Evolutionary conservation across 2,329 filamentous ascomycete species (phyloP), one percentile per base, ranked within the genome.

Genomic region (Aspergillus sp.): DNA sequence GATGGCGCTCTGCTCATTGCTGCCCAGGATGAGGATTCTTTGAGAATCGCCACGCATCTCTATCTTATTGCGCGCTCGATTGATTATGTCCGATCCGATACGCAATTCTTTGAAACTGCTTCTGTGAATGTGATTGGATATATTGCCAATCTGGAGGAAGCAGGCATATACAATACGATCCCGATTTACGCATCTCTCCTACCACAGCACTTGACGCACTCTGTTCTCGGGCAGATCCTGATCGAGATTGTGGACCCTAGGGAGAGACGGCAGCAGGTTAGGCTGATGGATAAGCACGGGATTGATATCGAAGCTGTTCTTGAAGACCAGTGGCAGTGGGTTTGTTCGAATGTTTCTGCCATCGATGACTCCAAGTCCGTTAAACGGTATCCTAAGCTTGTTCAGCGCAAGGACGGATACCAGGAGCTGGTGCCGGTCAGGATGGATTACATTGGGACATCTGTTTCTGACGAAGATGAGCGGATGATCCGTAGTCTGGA

Each of bases 151-250:
- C 70, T 98, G 32, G 82, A 87, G 35, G 75, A 85, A 37, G 79
- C 81, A 11, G 81, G 82, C 30, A 80, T 93, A 43, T 81, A 86
- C 46, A 84, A 91, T 49, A 70, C 93, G 34, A 86, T 95, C 43
- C 90, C 93, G 1, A 72, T 95, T 1, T 98, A 98, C 64, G 90
- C 88, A 49, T 89, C 89, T 7, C 84, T 88, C 55, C 74, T 98
- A 9, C 75, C 80, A 7, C 70, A 75, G 6, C 72, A 80, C 9
- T 77, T 85, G 49, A 77, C 78, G 48, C 83, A 89, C 53, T 78
- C 82, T 43, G 83, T 85, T 11, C 75, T 98, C 39, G 88, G 85
- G 45, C 79, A 81, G 41, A 86, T 94, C 44, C 71, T 96, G 43
- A 84, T 90, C 39, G 80, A 87, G 37, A 77, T 96, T 43, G 76